Evolutionary conservation across 208 protist genomes (phyloP).

Genomic region (Wallacemonas sp.): DNA sequence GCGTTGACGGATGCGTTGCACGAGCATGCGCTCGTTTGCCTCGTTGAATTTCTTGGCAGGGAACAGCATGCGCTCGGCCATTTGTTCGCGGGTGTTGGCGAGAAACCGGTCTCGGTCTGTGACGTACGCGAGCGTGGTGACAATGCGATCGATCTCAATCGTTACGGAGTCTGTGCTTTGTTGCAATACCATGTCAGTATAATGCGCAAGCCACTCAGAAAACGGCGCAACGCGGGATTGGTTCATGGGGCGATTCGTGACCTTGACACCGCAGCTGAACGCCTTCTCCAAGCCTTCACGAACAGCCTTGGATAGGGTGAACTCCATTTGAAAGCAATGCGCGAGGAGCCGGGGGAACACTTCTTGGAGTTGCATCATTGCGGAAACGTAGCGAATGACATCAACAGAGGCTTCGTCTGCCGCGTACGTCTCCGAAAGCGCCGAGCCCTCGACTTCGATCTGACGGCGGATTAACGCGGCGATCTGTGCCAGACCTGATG

Average conservation of each 20-base stretch:
- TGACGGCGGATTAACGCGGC: slow-evolving; percentile 38
- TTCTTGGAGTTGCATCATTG: slow-evolving; percentile 79
- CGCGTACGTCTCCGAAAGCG: slow-evolving; percentile 39
- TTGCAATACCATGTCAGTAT: slow-evolving; percentile 75
- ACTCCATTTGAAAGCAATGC: slow-evolving; percentile 65
- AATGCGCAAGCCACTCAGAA: slow-evolving; percentile 78
- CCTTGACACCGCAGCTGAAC: slow-evolving; percentile 53
- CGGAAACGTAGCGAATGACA: slow-evolving; percentile 53
- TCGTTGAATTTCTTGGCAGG: slow-evolving; percentile 59
- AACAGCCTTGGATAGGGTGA: slow-evolving; percentile 63
- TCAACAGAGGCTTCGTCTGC: slow-evolving; percentile 55
- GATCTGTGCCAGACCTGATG: slow-evolving; percentile 46
- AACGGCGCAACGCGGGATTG: slow-evolving; percentile 37
- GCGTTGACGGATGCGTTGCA: slow-evolving; percentile 65
- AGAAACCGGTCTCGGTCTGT: slow-evolving; percentile 80
- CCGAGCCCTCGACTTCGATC: slow-evolving; percentile 55
- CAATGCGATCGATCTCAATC: slow-evolving; percentile 58
- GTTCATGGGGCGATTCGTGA: slow-evolving; percentile 21
- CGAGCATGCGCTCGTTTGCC: slow-evolving; percentile 59
- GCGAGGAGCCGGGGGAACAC: slow-evolving; percentile 56
- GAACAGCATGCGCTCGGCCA: slow-evolving; percentile 82
- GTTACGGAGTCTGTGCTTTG: slow-evolving; percentile 30
- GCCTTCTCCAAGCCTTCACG: slow-evolving; percentile 70
- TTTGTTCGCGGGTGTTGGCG: slow-evolving; percentile 63
- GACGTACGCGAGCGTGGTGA: slow-evolving; percentile 67